These are phyloP conservation scores for Ramaria sp. DNA, from an alignment of 768 basidiomycete genomes.

Conservation along the genomic window DNA sequence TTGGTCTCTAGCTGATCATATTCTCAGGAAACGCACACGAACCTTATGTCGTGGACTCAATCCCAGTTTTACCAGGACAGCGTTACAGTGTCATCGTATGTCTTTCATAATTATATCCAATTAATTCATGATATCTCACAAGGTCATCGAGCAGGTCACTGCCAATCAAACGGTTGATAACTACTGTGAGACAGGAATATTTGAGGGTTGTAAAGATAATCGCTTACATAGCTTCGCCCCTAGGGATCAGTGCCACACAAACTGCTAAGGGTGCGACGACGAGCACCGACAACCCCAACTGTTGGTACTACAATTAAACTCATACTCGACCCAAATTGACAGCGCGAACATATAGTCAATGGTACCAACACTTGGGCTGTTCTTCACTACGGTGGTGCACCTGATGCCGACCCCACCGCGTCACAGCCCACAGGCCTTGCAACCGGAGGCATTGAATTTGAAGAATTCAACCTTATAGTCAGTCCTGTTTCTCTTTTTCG, in stretches of 20 bases:
- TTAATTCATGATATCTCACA: background rate
- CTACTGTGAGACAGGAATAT: conserved; percentile 14
- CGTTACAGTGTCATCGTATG: conserved; percentile 18
- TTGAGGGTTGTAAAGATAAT: background rate
- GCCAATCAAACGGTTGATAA: conserved; percentile 15
- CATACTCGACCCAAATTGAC: background rate
- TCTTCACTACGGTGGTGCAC: conserved; percentile 36
- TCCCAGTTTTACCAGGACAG: conserved; percentile 23
- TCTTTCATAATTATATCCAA: background rate
- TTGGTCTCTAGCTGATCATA: conserved; percentile 35
- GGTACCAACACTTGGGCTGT: conserved; percentile 30
- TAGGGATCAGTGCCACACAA: conserved; percentile 11
- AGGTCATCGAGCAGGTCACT: conserved; percentile 10
- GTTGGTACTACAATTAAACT: background rate
- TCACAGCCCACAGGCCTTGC: conserved; percentile 13
- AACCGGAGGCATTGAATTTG: conserved; percentile 16
- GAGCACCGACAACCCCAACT: background rate
- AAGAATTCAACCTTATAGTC: conserved; percentile 21
- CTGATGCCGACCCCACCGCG: conserved; percentile 28
- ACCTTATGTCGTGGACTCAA: conserved; percentile 15
- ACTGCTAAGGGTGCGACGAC: background rate
- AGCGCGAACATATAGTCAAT: conserved; percentile 24
- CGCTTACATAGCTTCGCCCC: background rate
- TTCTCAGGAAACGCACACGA: conserved; percentile 10
- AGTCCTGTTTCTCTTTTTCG: conserved; percentile 18